Conservation (phyloP, 2,329 filamentous ascomycete species). For the Exophiala mesophila region DNA sequence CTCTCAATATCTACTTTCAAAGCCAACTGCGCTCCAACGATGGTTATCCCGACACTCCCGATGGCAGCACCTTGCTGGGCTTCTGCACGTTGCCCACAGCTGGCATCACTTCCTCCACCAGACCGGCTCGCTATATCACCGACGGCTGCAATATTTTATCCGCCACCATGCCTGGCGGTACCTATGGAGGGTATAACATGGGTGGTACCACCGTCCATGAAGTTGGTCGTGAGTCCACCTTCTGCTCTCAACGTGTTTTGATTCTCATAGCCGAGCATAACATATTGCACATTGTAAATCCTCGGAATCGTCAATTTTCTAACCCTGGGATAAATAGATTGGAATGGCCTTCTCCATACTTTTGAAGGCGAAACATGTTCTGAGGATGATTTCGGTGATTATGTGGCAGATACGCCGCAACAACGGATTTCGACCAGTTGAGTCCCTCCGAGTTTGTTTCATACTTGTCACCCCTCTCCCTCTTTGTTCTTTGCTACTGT, state of each 20-base stretch:
- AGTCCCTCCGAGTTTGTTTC: background rate
- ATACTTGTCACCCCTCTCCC: background rate
- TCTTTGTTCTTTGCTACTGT: background rate
- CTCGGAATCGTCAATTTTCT: too few relatives aligned
- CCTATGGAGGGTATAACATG: conserved; percentile 44
- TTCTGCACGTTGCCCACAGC: conserved; percentile 49
- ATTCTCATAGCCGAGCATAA: too few relatives aligned
- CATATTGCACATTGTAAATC: too few relatives aligned
- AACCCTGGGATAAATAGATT: too few relatives aligned
- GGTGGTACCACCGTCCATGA: conserved; percentile 46
- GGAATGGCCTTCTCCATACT: conserved; percentile 43
- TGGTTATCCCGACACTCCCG: conserved; percentile 23
- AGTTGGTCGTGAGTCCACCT: conserved; percentile 33
- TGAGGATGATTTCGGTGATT: conserved; percentile 36
- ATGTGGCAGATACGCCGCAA: conserved; percentile 42
- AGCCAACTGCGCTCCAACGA: conserved; percentile 42
- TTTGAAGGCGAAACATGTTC: conserved; percentile 39
- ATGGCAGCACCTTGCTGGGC: conserved; percentile 44
- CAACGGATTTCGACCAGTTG: conserved; percentile 50
- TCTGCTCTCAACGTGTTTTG: too few relatives aligned
- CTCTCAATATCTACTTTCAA: conserved; percentile 58
- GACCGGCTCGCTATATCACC: conserved; percentile 39
- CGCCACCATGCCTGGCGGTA: conserved; percentile 52
- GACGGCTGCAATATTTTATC: conserved; percentile 56
- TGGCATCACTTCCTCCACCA: conserved; percentile 36